Evolutionary conservation across 345 rosid species (phyloP).

Genomic region (Cardiospermum halicacabum): DNA sequence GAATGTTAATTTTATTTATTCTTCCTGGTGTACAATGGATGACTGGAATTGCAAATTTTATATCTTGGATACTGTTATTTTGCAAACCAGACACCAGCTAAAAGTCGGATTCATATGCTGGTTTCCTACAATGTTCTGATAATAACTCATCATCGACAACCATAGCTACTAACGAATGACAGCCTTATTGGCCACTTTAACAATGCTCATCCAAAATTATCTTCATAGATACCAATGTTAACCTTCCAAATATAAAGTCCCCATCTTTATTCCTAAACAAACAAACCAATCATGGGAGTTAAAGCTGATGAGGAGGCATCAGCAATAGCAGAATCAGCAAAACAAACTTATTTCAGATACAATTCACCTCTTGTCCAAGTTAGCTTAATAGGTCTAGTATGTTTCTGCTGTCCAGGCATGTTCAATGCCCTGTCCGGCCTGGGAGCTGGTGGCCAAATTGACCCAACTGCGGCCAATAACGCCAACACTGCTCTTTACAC

Average conservation of each 20-base stretch:
- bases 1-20: background rate
- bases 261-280: background rate
- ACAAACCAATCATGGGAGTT: slow-evolving; percentile 25
- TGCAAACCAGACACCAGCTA: background rate
- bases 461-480: slow-evolving; percentile 48
- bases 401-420: slow-evolving; percentile 78
- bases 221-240: slow-evolving; percentile 7
- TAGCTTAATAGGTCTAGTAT: slow-evolving; percentile 52
- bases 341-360: slow-evolving; percentile 34
- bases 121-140: too few species aligned
- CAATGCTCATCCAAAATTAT: background rate
- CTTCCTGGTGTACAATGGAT: too few species aligned
- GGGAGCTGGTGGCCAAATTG: slow-evolving; percentile 71
- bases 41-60: too few species aligned
- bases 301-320: slow-evolving; percentile 24
- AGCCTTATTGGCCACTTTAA: background rate
- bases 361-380: slow-evolving; percentile 59
- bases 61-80: too few species aligned
- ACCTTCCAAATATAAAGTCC: background rate
- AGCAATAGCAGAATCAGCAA: slow-evolving; percentile 2
- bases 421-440: slow-evolving; percentile 63
- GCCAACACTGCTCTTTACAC: slow-evolving; percentile 71
- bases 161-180: background rate
- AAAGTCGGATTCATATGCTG: slow-evolving; percentile 1
- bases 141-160: background rate